phyloP scores from a whole-genome alignment of 768 basidiomycete genomes.

The Neoboletus subvelutipes region DNA sequence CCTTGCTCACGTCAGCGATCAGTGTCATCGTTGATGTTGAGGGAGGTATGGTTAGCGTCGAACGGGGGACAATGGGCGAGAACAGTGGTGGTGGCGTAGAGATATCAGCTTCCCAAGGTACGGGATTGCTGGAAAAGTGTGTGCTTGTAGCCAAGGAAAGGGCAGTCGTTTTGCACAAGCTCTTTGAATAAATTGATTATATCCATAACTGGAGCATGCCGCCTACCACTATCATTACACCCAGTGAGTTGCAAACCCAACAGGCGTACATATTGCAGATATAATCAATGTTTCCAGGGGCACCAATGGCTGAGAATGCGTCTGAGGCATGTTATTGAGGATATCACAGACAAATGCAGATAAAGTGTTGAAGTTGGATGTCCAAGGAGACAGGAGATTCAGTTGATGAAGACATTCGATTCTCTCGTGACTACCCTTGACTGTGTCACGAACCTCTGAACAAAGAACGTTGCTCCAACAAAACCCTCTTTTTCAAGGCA shows the following conservation, averaged over 20 bases:
- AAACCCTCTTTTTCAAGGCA: not conserved
- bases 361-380: no score
- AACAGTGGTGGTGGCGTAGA: slow-evolving; percentile 16
- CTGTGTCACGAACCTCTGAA: not conserved
- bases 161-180: slow-evolving; percentile 21
- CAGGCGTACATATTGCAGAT: no score
- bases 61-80: slow-evolving; percentile 25
- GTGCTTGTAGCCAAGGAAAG: slow-evolving; percentile 21
- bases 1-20: slow-evolving; percentile 71
- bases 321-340: no score
- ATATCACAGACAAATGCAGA: no score
- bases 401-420: not conserved
- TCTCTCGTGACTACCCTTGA: not conserved
- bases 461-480: not conserved
- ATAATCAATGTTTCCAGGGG: no score
- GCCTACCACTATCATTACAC: no score
- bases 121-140: slow-evolving; percentile 19
- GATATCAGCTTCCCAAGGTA: not conserved
- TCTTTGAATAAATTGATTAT: slow-evolving; percentile 18
- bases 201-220: no score
- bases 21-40: slow-evolving; percentile 57
- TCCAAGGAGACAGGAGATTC: not conserved
- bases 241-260: no score
- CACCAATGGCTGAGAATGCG: no score
- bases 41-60: slow-evolving; percentile 23